Base-by-base conservation (phyloP, 768 basidiomycete genomes). In the Paxillus ammoniavirescens region DNA sequence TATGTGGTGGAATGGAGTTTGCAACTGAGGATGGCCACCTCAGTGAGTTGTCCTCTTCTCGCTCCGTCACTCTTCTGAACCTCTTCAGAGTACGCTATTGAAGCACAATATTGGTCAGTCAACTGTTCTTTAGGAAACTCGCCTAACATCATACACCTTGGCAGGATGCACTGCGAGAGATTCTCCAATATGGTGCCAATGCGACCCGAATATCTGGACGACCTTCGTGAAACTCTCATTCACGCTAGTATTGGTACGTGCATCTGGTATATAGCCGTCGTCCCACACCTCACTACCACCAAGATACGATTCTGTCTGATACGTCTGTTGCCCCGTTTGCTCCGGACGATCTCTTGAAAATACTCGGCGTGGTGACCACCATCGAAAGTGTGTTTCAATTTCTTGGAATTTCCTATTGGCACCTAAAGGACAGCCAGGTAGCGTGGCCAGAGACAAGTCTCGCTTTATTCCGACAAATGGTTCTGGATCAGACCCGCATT, bases 41-140 rank as follows among this genome's bases (percentile, higher is more conserved):
- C 26, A 54, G 56, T 57, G 21, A 31, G 56, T 35, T 49, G 8
- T 6, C 9, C n/a, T 30, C 30, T 36, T 37, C 10, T 17, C 17
- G 6, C 38, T 17, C 17, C 5, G 15, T 42, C 4, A 21, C 53
- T 17, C 3, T 36, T 26, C 17, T 28, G 42, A 55, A 26, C 23
- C n/a, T 35, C 7, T 26, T 31, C 41, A 67, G 67, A 59, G 45
- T 53, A 56, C 23, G 63, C 56, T 23, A 44, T 69, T 17, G 62
- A 65, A 49, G 52, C 52, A 13, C 62, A 67, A 44, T 68, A 67
- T 46, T 69, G 67, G 67, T 64, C 3, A 57, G 37, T 40, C 9
- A 8, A 2, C 2, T 26, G 47, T 15, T 13, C 26, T 26, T 31
- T 7, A 10, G n/a, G 47, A 21, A 31, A 4, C 21, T 30, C 36